These are phyloP conservation scores for Globisporangium carolinianum DNA, from an alignment of 352 stramenopile species.

Conservation along the genomic window DNA sequence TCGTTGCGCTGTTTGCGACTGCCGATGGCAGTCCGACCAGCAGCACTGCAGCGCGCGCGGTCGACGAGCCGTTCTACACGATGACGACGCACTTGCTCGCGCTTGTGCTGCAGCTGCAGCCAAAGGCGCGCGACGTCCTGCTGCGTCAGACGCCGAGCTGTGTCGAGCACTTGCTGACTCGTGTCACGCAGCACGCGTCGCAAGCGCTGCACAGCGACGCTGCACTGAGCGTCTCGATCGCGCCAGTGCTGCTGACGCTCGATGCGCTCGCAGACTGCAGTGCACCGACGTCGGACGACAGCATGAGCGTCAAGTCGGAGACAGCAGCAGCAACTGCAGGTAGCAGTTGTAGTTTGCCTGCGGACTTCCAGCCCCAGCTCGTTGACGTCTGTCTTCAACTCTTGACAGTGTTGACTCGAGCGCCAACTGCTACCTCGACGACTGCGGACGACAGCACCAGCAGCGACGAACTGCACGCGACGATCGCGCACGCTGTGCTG, in stretches of 20 bases:
- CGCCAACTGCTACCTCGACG: not conserved
- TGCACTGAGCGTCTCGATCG: constrained; percentile 28
- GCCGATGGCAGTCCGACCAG: constrained; percentile 6
- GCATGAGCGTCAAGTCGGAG: constrained; percentile 11
- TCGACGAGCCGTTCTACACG: constrained; percentile 27
- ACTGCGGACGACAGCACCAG: not conserved
- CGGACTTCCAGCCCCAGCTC: constrained; percentile 28
- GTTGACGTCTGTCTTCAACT: constrained; percentile 30
- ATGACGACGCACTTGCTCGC: constrained; percentile 64
- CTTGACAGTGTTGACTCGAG: constrained; percentile 7
- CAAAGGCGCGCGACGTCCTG: constrained; percentile 26
- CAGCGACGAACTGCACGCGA: constrained; percentile 15
- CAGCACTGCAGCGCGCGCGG: constrained; percentile 1
- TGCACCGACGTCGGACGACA: not conserved
- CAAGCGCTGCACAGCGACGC: not conserved
- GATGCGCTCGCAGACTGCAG: constrained; percentile 35
- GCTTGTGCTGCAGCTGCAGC: constrained; percentile 58
- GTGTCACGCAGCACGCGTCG: constrained; percentile 16
- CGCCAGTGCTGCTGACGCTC: constrained; percentile 56
- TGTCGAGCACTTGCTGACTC: constrained; percentile 39
- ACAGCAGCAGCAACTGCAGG: not conserved
- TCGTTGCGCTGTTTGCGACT: constrained; percentile 33
- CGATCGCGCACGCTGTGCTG: constrained; percentile 58
- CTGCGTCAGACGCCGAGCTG: constrained; percentile 36
- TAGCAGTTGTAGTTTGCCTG: not conserved